Base-by-base conservation (phyloP, 768 basidiomycete species). In the Lentinula guzmanii region DNA sequence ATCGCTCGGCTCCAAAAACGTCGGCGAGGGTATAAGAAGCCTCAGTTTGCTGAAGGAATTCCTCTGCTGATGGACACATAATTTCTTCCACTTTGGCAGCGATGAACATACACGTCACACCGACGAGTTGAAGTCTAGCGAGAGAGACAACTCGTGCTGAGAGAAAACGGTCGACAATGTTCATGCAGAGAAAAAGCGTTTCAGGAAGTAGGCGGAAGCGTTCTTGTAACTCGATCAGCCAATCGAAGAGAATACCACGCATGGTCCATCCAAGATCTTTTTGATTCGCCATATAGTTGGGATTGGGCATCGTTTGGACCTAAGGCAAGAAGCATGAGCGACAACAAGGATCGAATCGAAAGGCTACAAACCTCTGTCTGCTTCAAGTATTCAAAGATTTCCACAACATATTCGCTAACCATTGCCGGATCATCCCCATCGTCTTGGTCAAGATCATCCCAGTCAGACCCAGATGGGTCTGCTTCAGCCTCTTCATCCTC, bases 61-160 rank as follows among this genome's bases (percentile, higher is more conserved):
- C 91, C 33, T 76, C 75, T 31, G 93, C 87, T 24, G 90, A 87
- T 0, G 95, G 95, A 9, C 93, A 86, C 64, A 93, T 84, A 45
- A 93, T 93, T 72, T 97, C 95, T 72, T 98, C 95, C 64, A 89
- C 93, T 73, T 98, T 98, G 41, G 92, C 84, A 0, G 95, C 85
- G 65, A 97, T 78, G 75, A 96, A 91, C 66, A 98, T 83, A 62
- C 89, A 87, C 2, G 92, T 87, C 56, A 94, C 81, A 61, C 95
- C 95, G 61, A 97, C 93, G 41, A 97, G 86, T 72, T 97, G 95
- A 37, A 96, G 82, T 72, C 95, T 95, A 63, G 84, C 77, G 35
- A 95, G 77, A 1, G 91, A 89, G 63, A 95, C 86, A 53, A 85
- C 82, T 11, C 93, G 89, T 39, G 77, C 71, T 15, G 82, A 83